These are phyloP conservation scores for Aeminium ludgeri DNA, from an alignment of 495 filamentous ascomycete genomes.

Conservation along the genomic window DNA sequence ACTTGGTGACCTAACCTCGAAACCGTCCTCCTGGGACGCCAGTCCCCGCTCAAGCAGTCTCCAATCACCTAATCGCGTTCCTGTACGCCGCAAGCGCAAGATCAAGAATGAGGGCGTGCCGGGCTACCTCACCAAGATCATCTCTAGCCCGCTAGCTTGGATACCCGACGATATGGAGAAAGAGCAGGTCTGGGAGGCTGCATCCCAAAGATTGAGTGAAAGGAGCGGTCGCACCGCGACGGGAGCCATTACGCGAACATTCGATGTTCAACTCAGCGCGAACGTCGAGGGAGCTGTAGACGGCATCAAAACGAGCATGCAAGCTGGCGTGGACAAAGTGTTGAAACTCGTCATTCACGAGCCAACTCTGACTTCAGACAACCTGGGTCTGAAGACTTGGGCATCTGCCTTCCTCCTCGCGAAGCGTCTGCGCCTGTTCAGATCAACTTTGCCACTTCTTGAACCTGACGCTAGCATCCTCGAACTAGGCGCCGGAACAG, in stretches of 20 bases:
- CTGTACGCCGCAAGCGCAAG: slow-evolving; percentile 8
- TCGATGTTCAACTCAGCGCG: slow-evolving; percentile 39
- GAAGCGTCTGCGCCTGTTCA: slow-evolving; percentile 43
- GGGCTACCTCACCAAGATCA: slow-evolving; percentile 56
- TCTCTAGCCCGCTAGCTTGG: slow-evolving; percentile 61
- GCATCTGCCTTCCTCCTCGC: slow-evolving; percentile 72
- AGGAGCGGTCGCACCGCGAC: slow-evolving; percentile 71
- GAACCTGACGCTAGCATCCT: slow-evolving; percentile 26
- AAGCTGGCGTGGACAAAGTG: slow-evolving; percentile 18
- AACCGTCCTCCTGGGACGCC: slow-evolving; percentile 29
- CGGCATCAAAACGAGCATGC: slow-evolving; percentile 3
- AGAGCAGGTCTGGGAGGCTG: slow-evolving; percentile 64
- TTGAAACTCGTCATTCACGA: slow-evolving; percentile 62
- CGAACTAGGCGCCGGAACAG: slow-evolving; percentile 50
- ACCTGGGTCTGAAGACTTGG: slow-evolving; percentile 70
- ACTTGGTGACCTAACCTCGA: slow-evolving; percentile 23
- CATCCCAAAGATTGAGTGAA: slow-evolving; percentile 61
- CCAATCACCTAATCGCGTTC: background rate
- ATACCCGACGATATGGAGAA: slow-evolving; percentile 49
- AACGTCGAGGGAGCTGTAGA: background rate
- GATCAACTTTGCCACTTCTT: slow-evolving; percentile 9
- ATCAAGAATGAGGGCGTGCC: slow-evolving; percentile 24
- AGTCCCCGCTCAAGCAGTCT: slow-evolving; percentile 5
- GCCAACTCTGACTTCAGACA: slow-evolving; percentile 70
- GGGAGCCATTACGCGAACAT: slow-evolving; percentile 59